These are phyloP conservation scores for Lippia alba DNA, from an alignment of 305 asterid species.

Conservation along the genomic window DNA sequence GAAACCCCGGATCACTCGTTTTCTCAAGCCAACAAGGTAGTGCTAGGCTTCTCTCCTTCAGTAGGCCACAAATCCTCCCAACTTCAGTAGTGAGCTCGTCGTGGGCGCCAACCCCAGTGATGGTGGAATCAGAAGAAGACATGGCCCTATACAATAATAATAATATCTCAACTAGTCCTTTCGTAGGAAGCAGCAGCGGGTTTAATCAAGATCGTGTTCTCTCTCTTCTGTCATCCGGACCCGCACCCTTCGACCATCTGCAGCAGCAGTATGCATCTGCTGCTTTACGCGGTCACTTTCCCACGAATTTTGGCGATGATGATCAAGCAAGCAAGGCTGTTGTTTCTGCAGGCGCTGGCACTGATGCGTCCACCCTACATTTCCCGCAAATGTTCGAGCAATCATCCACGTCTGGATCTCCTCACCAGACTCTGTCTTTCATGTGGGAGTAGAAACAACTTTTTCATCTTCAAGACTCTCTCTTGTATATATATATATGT, in stretches of 20 bases:
- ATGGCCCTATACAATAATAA: constrained; percentile 43
- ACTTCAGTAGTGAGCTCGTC: constrained; percentile 36
- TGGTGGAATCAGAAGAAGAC: constrained; percentile 54
- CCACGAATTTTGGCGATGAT: constrained; percentile 23
- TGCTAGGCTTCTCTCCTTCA: constrained; percentile 54
- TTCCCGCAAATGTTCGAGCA: constrained; percentile 59
- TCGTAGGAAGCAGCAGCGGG: constrained; percentile 39
- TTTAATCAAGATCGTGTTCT: constrained; percentile 74
- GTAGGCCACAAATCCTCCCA: constrained; percentile 51
- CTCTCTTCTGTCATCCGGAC: constrained; percentile 98
- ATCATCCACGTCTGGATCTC: constrained; percentile 59
- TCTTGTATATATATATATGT: too few relatives aligned
- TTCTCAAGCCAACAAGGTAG: constrained; percentile 54
- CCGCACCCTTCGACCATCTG: constrained; percentile 40
- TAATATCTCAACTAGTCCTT: constrained; percentile 33
- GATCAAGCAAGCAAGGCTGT: constrained; percentile 45
- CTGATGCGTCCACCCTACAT: constrained; percentile 47
- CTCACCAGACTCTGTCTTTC: too few relatives aligned
- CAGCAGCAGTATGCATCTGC: constrained; percentile 39
- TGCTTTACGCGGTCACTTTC: constrained; percentile 40
- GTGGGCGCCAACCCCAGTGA: constrained; percentile 41
- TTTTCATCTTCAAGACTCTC: too few relatives aligned
- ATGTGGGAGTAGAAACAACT: too few relatives aligned
- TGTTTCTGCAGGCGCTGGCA: constrained; percentile 34
- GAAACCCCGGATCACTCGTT: constrained; percentile 41